Conservation (phyloP, 1,284 basidiomycete genomes). For the Leccinum subfulvum region DNA sequence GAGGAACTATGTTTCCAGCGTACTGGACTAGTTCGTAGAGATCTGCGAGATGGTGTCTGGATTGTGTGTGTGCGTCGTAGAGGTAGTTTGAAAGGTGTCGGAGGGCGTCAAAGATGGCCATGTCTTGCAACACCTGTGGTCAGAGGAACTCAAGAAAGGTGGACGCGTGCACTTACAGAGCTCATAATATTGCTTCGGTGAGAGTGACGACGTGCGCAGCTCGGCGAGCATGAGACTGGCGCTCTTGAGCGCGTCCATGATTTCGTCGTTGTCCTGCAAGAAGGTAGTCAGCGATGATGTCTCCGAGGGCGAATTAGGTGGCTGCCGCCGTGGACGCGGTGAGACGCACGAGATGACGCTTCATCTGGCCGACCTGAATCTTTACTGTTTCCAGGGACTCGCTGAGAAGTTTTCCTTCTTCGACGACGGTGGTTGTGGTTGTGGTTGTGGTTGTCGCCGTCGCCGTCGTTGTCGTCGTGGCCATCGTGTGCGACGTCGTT, state of each 20-base stretch:
- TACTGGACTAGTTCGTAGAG: constrained; percentile 97
- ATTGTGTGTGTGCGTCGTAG: constrained; percentile 79
- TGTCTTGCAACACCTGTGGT: constrained; percentile 53
- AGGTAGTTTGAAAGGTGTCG: constrained; percentile 92
- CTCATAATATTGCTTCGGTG: constrained; percentile 79
- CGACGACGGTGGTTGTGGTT: constrained; percentile 33
- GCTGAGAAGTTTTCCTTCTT: constrained; percentile 79
- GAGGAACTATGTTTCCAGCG: constrained; percentile 90
- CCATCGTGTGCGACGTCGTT: constrained; percentile 6
- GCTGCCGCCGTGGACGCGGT: background rate
- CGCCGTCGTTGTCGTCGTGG: constrained; percentile 20
- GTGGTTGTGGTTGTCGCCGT: constrained; percentile 1
- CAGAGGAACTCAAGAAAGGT: background rate
- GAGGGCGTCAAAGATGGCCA: constrained; percentile 94
- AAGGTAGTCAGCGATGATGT: background rate
- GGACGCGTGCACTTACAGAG: constrained; percentile 61
- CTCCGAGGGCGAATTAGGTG: background rate
- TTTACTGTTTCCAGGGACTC: constrained; percentile 86
- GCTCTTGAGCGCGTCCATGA: too few species aligned
- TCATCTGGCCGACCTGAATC: constrained; percentile 92
- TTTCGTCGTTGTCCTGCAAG: too few species aligned
- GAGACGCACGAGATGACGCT: constrained; percentile 77
- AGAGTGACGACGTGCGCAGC: too few species aligned
- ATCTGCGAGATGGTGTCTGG: constrained; percentile 76
- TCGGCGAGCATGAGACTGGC: too few species aligned